Percentiles rank a stretch among this genome's conserved stretches.
These are phyloP conservation scores for Cubamyces lactineus DNA, from an alignment of 768 basidiomycete species.

Conservation along the genomic window DNA sequence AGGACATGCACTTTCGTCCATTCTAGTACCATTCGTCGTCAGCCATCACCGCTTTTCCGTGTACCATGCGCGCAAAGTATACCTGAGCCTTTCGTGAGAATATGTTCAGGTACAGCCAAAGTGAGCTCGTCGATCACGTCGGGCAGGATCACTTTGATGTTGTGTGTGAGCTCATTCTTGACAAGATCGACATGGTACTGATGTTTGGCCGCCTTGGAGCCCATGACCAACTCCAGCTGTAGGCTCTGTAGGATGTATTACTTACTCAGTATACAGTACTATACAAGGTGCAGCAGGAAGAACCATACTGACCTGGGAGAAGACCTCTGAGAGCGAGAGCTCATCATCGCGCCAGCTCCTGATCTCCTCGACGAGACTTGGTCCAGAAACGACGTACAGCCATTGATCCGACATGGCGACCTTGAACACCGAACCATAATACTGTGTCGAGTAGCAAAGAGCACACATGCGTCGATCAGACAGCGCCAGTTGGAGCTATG, in stretches of 20 bases:
- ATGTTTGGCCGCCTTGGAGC: slow-evolving; percentile 23
- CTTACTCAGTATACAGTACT: too few relatives aligned
- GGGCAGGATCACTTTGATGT: slow-evolving; percentile 25
- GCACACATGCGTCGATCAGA: too few relatives aligned
- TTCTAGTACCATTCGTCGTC: slow-evolving; percentile 6
- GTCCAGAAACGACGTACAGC: slow-evolving; percentile 49
- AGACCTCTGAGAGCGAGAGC: slow-evolving; percentile 45
- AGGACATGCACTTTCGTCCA: slow-evolving; percentile 30
- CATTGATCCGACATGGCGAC: slow-evolving; percentile 48
- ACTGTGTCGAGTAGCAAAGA: slow-evolving; percentile 18
- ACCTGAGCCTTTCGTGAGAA: slow-evolving; percentile 25
- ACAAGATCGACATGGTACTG: slow-evolving; percentile 31
- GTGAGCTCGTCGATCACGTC: slow-evolving; percentile 32
- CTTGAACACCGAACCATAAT: slow-evolving; percentile 41
- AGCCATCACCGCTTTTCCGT: background rate
- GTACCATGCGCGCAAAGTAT: background rate
- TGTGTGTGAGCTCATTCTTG: slow-evolving; percentile 32
- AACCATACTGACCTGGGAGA: slow-evolving; percentile 39
- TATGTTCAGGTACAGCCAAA: slow-evolving; percentile 34
- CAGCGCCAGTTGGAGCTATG: too few relatives aligned
- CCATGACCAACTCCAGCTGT: slow-evolving; percentile 38
- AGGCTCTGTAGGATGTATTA: slow-evolving; percentile 26
- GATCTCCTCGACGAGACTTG: slow-evolving; percentile 52
- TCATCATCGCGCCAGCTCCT: slow-evolving; percentile 49
- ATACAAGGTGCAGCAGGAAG: background rate